A percentile compares a stretch with the other conserved stretches of the same genome.
Evolutionary conservation across 2,329 filamentous ascomycete species (phyloP).

Genomic region (Aspergillus glaucus): DNA sequence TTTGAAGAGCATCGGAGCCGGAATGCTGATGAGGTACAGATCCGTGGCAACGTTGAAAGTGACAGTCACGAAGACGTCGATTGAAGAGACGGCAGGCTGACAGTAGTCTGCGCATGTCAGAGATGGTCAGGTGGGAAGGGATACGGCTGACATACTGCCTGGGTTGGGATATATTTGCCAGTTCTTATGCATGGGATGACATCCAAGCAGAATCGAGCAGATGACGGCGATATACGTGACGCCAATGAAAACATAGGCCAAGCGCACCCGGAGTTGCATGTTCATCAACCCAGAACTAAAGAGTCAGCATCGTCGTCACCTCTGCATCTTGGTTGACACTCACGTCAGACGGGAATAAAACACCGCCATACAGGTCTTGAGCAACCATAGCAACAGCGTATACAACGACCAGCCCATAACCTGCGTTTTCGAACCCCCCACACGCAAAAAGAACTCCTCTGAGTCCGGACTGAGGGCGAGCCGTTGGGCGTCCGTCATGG

Average conservation of each 20-base stretch:
- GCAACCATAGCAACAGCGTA: conserved; percentile 45
- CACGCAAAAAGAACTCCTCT: conserved; percentile 44
- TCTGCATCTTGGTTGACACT: conserved; percentile 1
- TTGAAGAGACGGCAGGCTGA: conserved; percentile 46
- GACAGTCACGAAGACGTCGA: conserved; percentile 48
- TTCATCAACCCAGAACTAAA: conserved; percentile 33
- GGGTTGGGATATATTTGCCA: conserved; percentile 58
- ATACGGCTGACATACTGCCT: conserved; percentile 38
- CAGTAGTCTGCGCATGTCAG: conserved; percentile 33
- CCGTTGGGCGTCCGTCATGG: conserved; percentile 50
- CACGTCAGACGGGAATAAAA: conserved; percentile 53
- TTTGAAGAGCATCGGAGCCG: conserved; percentile 52
- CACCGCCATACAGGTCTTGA: conserved; percentile 51
- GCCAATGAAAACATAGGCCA: conserved; percentile 47
- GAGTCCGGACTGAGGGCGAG: conserved; percentile 38
- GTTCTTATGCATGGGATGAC: conserved; percentile 48
- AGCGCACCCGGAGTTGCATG: conserved; percentile 42
- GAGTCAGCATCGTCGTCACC: conserved; percentile 3
- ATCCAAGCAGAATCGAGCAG: conserved; percentile 47
- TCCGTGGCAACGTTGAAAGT: conserved; percentile 52
- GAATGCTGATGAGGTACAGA: conserved; percentile 54
- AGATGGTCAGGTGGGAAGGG: background rate
- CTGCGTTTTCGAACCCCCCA: conserved; percentile 50
- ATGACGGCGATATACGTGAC: conserved; percentile 46
- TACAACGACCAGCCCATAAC: conserved; percentile 52